phyloP scores from a whole-genome alignment of 1,139 yeast species.

The Geotrichum candidum region DNA sequence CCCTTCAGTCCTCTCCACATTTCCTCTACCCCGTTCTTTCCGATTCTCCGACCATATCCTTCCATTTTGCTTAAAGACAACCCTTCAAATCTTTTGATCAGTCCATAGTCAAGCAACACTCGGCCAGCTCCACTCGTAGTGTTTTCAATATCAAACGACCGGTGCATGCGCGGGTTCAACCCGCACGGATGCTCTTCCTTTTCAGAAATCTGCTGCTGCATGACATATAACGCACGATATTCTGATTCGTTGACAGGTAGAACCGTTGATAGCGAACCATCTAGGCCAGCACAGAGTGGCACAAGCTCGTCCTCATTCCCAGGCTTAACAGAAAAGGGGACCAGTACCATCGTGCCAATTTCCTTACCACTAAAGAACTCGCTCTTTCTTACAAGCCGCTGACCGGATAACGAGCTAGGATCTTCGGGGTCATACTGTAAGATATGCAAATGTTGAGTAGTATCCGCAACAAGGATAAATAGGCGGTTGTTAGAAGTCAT shows the following conservation, averaged over 20 bases:
- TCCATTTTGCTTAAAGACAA: constrained; percentile 27
- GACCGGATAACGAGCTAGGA: constrained; percentile 76
- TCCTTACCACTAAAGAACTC: constrained; percentile 64
- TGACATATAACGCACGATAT: constrained; percentile 73
- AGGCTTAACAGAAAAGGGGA: constrained; percentile 38
- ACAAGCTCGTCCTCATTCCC: constrained; percentile 22
- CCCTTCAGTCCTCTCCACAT: constrained; percentile 22
- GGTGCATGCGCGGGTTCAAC: constrained; percentile 56
- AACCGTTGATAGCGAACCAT: constrained; percentile 74
- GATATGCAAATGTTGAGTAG: constrained; percentile 61
- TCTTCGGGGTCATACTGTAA: constrained; percentile 91
- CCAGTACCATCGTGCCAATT: constrained; percentile 52
- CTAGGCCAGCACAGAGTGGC: constrained; percentile 61
- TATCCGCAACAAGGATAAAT: constrained; percentile 64
- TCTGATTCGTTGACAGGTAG: constrained; percentile 68
- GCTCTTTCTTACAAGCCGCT: constrained; percentile 60
- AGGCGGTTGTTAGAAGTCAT: constrained; percentile 65
- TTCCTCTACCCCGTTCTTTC: constrained; percentile 30
- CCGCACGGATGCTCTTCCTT: constrained; percentile 71
- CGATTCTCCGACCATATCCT: constrained; percentile 32
- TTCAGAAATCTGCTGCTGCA: constrained; percentile 83
- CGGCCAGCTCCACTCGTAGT: constrained; percentile 18
- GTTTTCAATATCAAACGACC: constrained; percentile 23
- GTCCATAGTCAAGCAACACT: constrained; percentile 27
- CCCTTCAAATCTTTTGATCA: constrained; percentile 25